Evolutionary conservation across 495 filamentous ascomycete genomes (phyloP).

Genomic region (Penicillium arizonense): DNA sequence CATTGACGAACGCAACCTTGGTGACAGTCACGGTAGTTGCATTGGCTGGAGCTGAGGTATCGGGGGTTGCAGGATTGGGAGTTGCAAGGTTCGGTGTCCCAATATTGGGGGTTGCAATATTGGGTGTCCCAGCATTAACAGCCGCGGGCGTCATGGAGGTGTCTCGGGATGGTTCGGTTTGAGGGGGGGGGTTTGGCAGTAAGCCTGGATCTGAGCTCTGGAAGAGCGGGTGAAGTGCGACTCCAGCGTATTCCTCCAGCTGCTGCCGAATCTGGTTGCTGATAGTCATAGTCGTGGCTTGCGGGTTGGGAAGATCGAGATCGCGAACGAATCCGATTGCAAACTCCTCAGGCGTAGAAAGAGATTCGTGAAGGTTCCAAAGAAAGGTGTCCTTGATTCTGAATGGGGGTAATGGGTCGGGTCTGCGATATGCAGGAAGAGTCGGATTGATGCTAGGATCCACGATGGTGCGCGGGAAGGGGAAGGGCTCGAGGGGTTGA

Average conservation of each 20-base stretch:
- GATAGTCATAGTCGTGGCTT: conserved; percentile 68
- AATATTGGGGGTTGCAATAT: conserved; percentile 25
- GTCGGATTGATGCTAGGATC: conserved; percentile 62
- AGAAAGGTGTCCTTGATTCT: conserved; percentile 90
- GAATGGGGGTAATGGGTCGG: conserved; percentile 76
- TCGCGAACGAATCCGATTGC: conserved; percentile 88
- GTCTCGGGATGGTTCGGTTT: conserved; percentile 41
- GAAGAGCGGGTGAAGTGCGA: conserved; percentile 90
- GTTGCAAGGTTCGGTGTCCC: conserved; percentile 49
- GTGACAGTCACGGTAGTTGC: conserved; percentile 30
- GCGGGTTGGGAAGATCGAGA: conserved; percentile 80
- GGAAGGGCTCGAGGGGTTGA: conserved; percentile 69
- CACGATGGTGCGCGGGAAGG: conserved; percentile 58
- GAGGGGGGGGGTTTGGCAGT: conserved; percentile 30
- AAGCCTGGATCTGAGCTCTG: conserved; percentile 54
- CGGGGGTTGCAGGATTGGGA: conserved; percentile 47
- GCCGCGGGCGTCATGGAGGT: conserved; percentile 52
- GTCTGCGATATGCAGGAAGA: conserved; percentile 70
- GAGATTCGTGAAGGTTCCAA: conserved; percentile 95
- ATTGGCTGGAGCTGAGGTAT: conserved; percentile 7
- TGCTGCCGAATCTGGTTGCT: conserved; percentile 92
- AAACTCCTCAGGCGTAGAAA: conserved; percentile 94
- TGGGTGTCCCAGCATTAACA: conserved; percentile 47
- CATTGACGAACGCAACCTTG: conserved; percentile 43
- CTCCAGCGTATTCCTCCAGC: conserved; percentile 92